These are phyloP conservation scores for Cryomyces minteri DNA, from an alignment of 495 filamentous ascomycete genomes.

Conservation along the genomic window DNA sequence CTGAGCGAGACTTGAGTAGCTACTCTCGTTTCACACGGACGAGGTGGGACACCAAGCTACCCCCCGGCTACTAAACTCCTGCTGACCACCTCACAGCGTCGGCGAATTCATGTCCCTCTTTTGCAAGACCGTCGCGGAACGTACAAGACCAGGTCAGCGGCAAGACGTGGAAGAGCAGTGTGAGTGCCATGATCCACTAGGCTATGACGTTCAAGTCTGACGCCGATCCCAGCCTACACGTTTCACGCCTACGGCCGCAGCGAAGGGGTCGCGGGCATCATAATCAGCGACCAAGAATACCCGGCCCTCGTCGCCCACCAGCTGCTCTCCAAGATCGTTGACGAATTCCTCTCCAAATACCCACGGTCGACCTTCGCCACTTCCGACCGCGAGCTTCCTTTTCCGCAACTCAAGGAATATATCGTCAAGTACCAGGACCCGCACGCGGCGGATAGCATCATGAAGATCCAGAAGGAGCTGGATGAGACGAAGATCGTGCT, in stretches of 20 bases:
- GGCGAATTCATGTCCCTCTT: slow-evolving; percentile 53
- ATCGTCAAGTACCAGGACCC: slow-evolving; percentile 17
- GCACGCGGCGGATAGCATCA: slow-evolving; percentile 28
- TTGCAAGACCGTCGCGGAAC: slow-evolving; percentile 56
- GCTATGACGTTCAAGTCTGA: background rate
- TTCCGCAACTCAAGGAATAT: slow-evolving; percentile 64
- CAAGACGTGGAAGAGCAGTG: slow-evolving; percentile 82
- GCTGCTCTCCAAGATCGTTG: slow-evolving; percentile 76
- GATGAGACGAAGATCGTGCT: slow-evolving; percentile 97
- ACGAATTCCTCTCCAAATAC: slow-evolving; percentile 76
- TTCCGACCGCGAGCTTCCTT: slow-evolving; percentile 31
- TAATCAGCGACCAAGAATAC: slow-evolving; percentile 83
- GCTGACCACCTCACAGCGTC: slow-evolving; percentile 19
- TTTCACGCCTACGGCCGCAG: slow-evolving; percentile 84
- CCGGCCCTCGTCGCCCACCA: slow-evolving; percentile 83
- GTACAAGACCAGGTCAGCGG: slow-evolving; percentile 68
- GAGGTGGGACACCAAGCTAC: slow-evolving; percentile 27
- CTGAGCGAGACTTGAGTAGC: slow-evolving; percentile 60
- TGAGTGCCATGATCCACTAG: slow-evolving; percentile 16
- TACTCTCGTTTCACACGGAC: slow-evolving; percentile 67
- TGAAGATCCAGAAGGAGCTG: slow-evolving; percentile 91
- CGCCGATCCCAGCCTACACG: slow-evolving; percentile 35
- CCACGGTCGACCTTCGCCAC: slow-evolving; percentile 47
- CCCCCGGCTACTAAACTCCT: background rate
- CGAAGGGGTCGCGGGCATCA: slow-evolving; percentile 73